These are phyloP conservation scores for Nemania abortiva DNA, from an alignment of 2,329 filamentous ascomycete species.

Conservation along the genomic window DNA sequence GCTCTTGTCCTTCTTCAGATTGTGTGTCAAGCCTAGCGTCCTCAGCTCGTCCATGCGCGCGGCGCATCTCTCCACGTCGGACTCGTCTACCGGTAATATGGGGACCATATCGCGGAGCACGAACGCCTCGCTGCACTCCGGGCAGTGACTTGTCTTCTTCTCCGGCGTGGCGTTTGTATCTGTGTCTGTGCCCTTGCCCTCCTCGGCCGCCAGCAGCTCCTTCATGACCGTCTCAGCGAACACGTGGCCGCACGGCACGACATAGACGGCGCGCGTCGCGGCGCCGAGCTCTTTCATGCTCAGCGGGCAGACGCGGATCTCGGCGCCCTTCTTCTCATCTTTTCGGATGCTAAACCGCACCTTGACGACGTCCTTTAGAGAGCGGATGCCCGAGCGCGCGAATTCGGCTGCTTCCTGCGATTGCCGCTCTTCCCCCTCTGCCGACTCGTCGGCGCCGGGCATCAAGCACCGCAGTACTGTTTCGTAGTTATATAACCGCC, in stretches of 20 bases:
- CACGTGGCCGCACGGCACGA: constrained; percentile 95
- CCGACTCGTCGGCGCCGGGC: constrained; percentile 64
- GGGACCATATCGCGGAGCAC: constrained; percentile 81
- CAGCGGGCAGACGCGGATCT: constrained; percentile 83
- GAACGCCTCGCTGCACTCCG: constrained; percentile 82
- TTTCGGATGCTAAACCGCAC: constrained; percentile 71
- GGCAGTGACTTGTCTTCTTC: constrained; percentile 65
- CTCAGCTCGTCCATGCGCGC: constrained; percentile 76
- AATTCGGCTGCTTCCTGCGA: constrained; percentile 53
- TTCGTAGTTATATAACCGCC: constrained; percentile 95
- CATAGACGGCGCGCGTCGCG: constrained; percentile 81
- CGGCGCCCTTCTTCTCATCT: constrained; percentile 56
- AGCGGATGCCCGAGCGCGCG: constrained; percentile 73
- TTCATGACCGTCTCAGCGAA: constrained; percentile 89
- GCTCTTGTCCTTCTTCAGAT: constrained; percentile 82
- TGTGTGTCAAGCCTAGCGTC: constrained; percentile 82
- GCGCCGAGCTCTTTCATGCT: constrained; percentile 89
- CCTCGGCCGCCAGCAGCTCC: constrained; percentile 67
- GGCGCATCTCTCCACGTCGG: constrained; percentile 76
- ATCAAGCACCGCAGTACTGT: constrained; percentile 76
- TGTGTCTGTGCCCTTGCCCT: neutral
- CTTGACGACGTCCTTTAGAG: constrained; percentile 87
- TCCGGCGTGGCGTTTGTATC: neutral
- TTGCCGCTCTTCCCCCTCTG: constrained; percentile 25
- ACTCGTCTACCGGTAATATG: constrained; percentile 78